Percentiles rank a stretch among this genome's conserved stretches.
Conservation (phyloP, 306 rosid genomes). For the Cyamopsis tetragonoloba region DNA sequence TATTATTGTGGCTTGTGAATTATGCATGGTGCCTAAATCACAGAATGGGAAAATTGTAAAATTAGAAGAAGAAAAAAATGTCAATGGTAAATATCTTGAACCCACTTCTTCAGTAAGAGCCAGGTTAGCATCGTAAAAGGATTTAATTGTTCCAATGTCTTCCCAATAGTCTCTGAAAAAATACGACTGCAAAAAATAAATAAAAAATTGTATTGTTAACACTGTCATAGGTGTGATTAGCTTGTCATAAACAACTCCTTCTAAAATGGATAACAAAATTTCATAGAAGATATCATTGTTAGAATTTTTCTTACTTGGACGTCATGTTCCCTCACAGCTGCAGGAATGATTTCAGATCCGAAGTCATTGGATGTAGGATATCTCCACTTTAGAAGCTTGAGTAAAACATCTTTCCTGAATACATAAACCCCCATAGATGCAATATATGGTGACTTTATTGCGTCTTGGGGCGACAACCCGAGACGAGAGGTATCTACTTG, state of each 20-base stretch:
- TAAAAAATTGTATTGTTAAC: not conserved
- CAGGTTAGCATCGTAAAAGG: conserved; percentile 77
- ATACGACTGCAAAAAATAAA: conserved; percentile 53
- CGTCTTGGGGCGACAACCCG: conserved; percentile 71
- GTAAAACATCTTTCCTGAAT: conserved; percentile 70
- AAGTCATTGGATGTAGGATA: conserved; percentile 86
- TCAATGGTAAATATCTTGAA: not conserved
- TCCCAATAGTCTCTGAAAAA: conserved; percentile 91
- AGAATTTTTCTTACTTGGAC: conserved; percentile 67
- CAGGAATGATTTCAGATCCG: conserved; percentile 94
- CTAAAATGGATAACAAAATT: conserved; percentile 1
- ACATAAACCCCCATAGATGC: conserved; percentile 96
- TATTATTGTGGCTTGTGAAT: not conserved
- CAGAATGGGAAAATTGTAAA: not conserved
- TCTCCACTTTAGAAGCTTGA: conserved; percentile 65
- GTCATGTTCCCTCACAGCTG: conserved; percentile 63
- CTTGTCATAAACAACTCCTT: not conserved
- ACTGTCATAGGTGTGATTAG: not conserved
- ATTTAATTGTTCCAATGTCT: conserved; percentile 84
- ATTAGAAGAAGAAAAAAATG: not conserved
- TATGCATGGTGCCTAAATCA: not conserved
- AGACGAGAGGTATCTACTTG: conserved; percentile 64
- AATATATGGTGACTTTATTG: conserved; percentile 57
- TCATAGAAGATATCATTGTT: not conserved
- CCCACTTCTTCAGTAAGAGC: conserved; percentile 89